Evolutionary conservation across 352 stramenopile genomes (phyloP).

Genomic region (Hyaloperonospora arabidopsidis): DNA sequence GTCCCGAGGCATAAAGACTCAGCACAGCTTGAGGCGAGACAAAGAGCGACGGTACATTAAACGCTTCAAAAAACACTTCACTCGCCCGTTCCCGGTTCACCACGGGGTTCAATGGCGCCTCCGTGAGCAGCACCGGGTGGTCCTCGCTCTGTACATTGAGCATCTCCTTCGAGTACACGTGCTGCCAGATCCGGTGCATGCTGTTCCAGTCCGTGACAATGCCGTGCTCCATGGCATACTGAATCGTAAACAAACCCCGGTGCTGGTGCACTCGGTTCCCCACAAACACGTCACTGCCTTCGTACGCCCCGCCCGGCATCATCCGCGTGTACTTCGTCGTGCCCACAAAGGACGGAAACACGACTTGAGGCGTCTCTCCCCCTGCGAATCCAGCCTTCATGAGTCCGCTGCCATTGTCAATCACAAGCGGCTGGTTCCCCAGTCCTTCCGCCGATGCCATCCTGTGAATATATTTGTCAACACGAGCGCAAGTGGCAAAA

Average conservation of each 20-base stretch:
- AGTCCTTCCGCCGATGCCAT: constrained; percentile 51
- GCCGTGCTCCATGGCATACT: constrained; percentile 84
- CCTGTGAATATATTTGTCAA: constrained; percentile 13
- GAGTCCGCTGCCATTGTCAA: constrained; percentile 79
- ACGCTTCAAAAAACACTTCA: constrained; percentile 84
- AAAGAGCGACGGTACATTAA: constrained; percentile 83
- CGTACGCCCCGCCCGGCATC: constrained; percentile 78
- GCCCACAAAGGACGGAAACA: constrained; percentile 72
- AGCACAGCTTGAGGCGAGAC: constrained; percentile 81
- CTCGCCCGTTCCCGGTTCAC: constrained; percentile 67
- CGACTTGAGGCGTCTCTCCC: constrained; percentile 64
- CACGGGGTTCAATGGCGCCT: constrained; percentile 71
- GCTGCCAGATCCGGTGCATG: constrained; percentile 87
- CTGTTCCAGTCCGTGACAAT: constrained; percentile 77
- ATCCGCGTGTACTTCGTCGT: constrained; percentile 73
- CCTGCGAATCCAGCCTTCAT: constrained; percentile 81
- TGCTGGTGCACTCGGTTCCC: constrained; percentile 74
- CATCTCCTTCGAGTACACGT: constrained; percentile 86
- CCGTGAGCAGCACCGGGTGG: constrained; percentile 77
- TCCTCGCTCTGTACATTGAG: constrained; percentile 82
- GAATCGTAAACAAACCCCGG: constrained; percentile 73
- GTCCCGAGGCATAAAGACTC: constrained; percentile 83
- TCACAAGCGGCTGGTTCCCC: constrained; percentile 81
- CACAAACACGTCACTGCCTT: constrained; percentile 67
- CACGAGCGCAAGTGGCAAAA: not conserved